Base-by-base conservation (phyloP, 306 rosid genomes). In the Begonia peltatifolia region DNA sequence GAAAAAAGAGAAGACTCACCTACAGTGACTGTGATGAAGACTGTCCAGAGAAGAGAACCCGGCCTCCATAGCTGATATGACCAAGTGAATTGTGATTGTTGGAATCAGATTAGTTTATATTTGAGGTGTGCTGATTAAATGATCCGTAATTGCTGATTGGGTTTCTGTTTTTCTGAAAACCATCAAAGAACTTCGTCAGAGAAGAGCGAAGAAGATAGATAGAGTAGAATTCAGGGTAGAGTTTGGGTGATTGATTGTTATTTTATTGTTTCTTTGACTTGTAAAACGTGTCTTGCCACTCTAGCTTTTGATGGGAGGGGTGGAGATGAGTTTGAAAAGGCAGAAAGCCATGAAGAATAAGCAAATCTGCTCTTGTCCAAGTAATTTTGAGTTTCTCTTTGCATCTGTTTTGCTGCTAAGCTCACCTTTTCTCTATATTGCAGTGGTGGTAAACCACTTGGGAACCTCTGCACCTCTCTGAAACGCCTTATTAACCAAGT, bases 1-100 rank as follows among this genome's bases (percentile, higher is more conserved):
- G 80, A 42, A 60, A 77, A 9, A 85, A 83, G 87, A 85, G 95
- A 78, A 77, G 84, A 68, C 94, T 90, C 64, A 23, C 58, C 20
- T 90, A 78, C 65, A 64, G 59, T 43, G 75, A 77, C 60, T 58
- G 42, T 36, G 79, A 82, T 54, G 71, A 55, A 62, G 50, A 67
- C 58, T 66, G 61, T 66, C 68, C 72, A 0, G 66, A 9, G 47
- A 76, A 75, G 65, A 84, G 75, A 74, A 58, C 52, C 62, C 81
- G 58, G 57, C 55, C 60, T 66, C 70, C 63, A 62, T 75, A 67
- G 76, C 63, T 71, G 68, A 67, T 61, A 66, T 53, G 35, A 25
- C 6, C 35, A 25, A 25, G 35, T 25, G 71, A 67, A 65, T 64
- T 30, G 77, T 56, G 68, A 52, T 38, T 62, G 77, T 68, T 64